Conservation (phyloP, 176 grass and related monocot genomes). For the Oryza officinalis region DNA sequence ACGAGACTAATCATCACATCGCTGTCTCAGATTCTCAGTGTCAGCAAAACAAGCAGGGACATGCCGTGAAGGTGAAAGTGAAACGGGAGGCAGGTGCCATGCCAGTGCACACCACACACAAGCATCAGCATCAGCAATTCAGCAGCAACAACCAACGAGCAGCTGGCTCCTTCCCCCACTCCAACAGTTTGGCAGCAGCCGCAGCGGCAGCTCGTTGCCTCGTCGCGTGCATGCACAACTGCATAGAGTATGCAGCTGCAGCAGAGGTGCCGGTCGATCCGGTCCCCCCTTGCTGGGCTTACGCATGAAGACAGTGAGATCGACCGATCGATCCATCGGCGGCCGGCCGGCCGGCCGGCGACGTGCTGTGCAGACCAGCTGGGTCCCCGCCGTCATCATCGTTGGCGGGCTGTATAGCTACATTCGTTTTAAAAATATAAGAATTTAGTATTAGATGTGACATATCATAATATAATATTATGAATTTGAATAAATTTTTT, state of each 20-base stretch:
- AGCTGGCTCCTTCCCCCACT: constrained; percentile 1
- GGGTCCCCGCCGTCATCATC: too few species aligned
- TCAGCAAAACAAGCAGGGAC: background rate
- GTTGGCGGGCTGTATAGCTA: background rate
- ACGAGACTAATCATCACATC: background rate
- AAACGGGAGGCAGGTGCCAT: constrained; percentile 26
- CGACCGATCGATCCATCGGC: too few species aligned
- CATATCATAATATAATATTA: too few species aligned
- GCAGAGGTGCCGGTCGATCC: background rate
- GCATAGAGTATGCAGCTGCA: too few species aligned
- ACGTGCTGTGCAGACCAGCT: too few species aligned
- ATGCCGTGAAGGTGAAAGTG: background rate
- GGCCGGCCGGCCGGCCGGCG: too few species aligned
- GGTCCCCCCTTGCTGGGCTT: background rate
- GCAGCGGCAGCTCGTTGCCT: constrained; percentile 30
- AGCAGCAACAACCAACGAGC: background rate
- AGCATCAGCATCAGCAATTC: background rate
- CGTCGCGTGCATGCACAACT: too few species aligned
- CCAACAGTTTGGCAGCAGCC: background rate
- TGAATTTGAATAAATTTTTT: too few species aligned
- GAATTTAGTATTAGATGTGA: too few species aligned
- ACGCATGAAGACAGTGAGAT: background rate
- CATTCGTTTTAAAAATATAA: too few species aligned
- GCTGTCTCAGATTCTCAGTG: background rate
- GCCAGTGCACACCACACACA: background rate